Base-by-base conservation (phyloP, 2,329 filamentous ascomycete species). In the Amylocarpus encephaloides region DNA sequence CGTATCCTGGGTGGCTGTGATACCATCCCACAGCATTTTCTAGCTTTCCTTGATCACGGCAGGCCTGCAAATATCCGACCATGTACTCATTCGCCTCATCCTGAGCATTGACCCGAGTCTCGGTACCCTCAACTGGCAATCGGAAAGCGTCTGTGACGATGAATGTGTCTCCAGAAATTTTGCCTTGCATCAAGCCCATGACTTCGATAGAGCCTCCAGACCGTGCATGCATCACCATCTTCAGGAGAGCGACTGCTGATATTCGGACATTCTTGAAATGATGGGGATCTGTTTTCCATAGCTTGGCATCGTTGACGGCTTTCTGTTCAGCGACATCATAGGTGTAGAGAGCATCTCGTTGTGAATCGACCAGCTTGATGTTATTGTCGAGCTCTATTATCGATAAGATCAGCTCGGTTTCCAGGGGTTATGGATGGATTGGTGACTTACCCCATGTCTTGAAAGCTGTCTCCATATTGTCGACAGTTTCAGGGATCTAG, bases 161-260 rank as follows among this genome's bases (percentile, higher is more conserved):
- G 63, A 98, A 88, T 1, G 87, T 80, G 62, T 94, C 85, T 38
- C 84, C 82, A 58, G 88, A 80, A 44, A 95, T 85, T 68, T 95
- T 95, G 55, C 93, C 93, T 66, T 95, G 87, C 93, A 98, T 98
- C 61, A 98, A 70, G 50, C 93, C 93, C 93, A 98, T 98, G 62
- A 98, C 80, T 73, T 98, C 93, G 58, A 97, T 79, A 26, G 81
- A 82, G 50, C 93, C 92, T 58, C 93, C 93, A 0, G 89, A 91
- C n/a, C 93, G 87, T 9, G 93, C 93, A 68, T 98, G 93, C 88
- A 96, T 97, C 57, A 94, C 89, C 93, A 98, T 98, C 73, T 98
- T 98, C 61, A 97, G 80, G 52, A 98, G 80, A 5, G 93, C 93
- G 11, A 95, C 85, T 51, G 93, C 90, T 46, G 88, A 94, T 70